Conservation (phyloP, 345 rosid species). For the Citrus trifoliata region DNA sequence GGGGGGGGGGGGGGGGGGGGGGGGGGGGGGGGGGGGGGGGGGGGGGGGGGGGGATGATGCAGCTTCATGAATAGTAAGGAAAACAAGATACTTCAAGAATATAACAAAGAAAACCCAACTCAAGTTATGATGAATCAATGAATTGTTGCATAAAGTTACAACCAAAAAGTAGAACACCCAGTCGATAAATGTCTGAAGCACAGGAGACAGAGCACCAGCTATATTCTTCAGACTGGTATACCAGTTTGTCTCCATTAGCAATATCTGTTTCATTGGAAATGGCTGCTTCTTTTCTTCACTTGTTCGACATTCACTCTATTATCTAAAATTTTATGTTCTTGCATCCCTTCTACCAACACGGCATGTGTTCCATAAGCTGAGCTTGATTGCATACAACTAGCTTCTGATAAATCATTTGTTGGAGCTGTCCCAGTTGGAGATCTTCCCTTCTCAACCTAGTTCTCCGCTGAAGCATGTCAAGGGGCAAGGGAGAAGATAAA, state of each 20-base stretch:
- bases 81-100: background rate
- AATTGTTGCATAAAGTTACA: slow-evolving; percentile 9
- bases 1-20: too few species aligned
- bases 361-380: slow-evolving; percentile 33
- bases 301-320: slow-evolving; percentile 28
- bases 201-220: slow-evolving; percentile 53
- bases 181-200: slow-evolving; percentile 83
- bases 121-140: background rate
- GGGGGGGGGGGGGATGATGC: too few species aligned
- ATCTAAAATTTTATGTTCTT: slow-evolving; percentile 38
- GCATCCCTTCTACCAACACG: slow-evolving; percentile 31
- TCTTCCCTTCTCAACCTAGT: slow-evolving; percentile 40
- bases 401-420: slow-evolving; percentile 49
- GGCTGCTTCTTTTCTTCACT: slow-evolving; percentile 61
- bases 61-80: background rate
- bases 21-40: too few species aligned
- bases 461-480: slow-evolving; percentile 34
- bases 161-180: slow-evolving; percentile 91
- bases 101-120: background rate
- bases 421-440: slow-evolving; percentile 25
- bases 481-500: slow-evolving; percentile 37
- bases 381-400: slow-evolving; percentile 59
- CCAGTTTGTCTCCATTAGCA: slow-evolving; percentile 85
- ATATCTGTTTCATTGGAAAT: slow-evolving; percentile 85
- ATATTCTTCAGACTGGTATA: slow-evolving; percentile 85